Evolutionary conservation across 164 flowering plant genomes (phyloP), one percentile per base, ranked within the genome.

Genomic region (Stephania yunnanensis): DNA sequence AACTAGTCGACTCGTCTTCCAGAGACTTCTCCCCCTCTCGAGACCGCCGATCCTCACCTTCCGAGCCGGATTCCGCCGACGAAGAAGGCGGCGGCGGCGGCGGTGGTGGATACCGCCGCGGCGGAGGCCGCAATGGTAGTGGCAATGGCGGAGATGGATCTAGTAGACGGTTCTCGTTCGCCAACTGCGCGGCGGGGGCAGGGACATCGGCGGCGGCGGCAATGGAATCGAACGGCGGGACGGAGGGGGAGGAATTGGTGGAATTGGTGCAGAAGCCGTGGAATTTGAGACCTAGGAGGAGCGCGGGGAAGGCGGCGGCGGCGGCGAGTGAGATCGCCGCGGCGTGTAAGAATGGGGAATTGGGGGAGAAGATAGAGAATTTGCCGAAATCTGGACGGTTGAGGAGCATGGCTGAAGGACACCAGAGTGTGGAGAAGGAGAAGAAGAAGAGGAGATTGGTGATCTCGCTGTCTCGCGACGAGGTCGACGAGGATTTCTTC

Each of bases 231-330:
- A 87, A 79, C 36, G 83, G 76, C 19, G 89, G 42, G 42, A 4
- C 42, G 42, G 85, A 8, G 87, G 50, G 64, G 83, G 72, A 15
- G 77, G 20, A 29, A 7, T 70, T 31, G 52, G 76, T 53, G 52
- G n/a, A 68, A 72, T 75, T 70, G 64, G 77, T 72, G 45, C 73
- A 55, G 53, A 77, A 83, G 81, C 96, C 92, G 67, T 90, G 93
- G 93, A 92, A 89, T 83, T 84, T 92, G 78, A 83, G 98, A 82
- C 90, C 89, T n/a, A 80, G 97, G 83, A 79, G 90, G 61, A 90
- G 87, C 13, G 87, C 83, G 52, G 79, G 81, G 52, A 86, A 87
- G 81, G 79, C 81, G 20, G 25, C 25, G 25, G 25, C 25, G n/a
- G n/a, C n/a, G n/a, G 86, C 91, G 68, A 71, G 15, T 45, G 83